These are phyloP conservation scores for Mortierella sp. DNA, from an alignment of 371 early-diverging fungal genomes.

Conservation along the genomic window DNA sequence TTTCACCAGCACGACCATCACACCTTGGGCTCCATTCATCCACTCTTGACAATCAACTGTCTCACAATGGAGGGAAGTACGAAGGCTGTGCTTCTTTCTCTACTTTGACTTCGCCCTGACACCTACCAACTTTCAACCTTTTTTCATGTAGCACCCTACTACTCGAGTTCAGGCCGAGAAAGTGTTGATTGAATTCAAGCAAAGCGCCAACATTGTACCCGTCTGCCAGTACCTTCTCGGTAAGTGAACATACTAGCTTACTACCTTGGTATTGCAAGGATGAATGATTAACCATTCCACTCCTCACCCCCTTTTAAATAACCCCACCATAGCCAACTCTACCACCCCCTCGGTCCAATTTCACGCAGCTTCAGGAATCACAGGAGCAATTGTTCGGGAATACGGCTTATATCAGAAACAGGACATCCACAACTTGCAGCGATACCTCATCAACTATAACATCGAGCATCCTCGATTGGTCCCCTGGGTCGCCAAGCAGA, in stretches of 20 bases:
- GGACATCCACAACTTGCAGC: slow-evolving; percentile 67
- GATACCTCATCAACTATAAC: slow-evolving; percentile 71
- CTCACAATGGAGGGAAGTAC: background rate
- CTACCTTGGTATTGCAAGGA: background rate
- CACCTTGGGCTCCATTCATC: background rate
- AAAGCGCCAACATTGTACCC: slow-evolving; percentile 72
- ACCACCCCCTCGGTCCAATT: slow-evolving; percentile 72
- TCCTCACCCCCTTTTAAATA: background rate
- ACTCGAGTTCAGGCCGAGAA: slow-evolving; percentile 74
- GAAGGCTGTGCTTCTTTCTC: background rate
- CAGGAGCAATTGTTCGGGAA: slow-evolving; percentile 70
- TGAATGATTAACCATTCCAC: slow-evolving; percentile 5
- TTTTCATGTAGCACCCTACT: slow-evolving; percentile 60
- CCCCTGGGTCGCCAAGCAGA: slow-evolving; percentile 55
- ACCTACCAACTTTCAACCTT: background rate
- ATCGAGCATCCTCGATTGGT: slow-evolving; percentile 58
- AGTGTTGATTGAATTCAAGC: slow-evolving; percentile 70
- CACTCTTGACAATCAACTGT: background rate
- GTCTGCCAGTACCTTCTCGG: slow-evolving; percentile 77
- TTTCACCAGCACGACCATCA: slow-evolving; percentile 43
- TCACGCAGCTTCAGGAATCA: slow-evolving; percentile 73
- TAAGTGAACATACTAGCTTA: slow-evolving; percentile 21
- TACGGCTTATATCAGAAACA: slow-evolving; percentile 68
- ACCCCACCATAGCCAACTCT: slow-evolving; percentile 64
- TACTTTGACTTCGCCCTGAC: slow-evolving; percentile 24